Base-by-base conservation (phyloP, 768 basidiomycete species). In the Hericium rajendrae region DNA sequence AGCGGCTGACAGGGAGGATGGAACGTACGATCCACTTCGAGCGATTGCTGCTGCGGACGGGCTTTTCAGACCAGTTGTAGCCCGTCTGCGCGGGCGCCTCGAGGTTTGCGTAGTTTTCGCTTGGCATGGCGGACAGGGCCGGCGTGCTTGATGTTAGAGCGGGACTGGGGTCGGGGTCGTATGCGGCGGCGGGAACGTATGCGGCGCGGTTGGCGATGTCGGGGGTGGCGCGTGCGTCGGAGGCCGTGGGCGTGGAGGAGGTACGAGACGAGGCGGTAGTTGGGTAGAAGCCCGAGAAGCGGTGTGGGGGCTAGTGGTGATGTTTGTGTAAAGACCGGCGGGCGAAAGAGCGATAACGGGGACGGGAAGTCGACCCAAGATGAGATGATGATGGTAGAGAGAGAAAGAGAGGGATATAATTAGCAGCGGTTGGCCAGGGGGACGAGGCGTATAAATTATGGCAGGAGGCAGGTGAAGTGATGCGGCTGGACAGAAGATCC, bases 21-120 rank as follows among this genome's bases (percentile, higher is more conserved):
- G 43, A 10, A 57, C 61, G 40, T 16, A 63, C 62, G 37, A 59
- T 53, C 60, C 58, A 63, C 43, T 55, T 62, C 40, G 57, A 54
- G 6, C 54, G 51, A 38, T 26, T 13, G 15, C 20, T 22, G 15
- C 26, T 2, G 37, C 41, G n/a, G 11, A 55, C 26, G 22, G 20
- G 2, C 39, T 60, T 51, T 15, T 60, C 59, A 32, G 62, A 55
- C 51, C 51, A 52, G 57, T 56, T 46, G 4, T 28, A 46, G 53
- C 41, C 48, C 0, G 49, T 49, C 22, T 50, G 6, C 12, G 49
- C 43, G 38, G 55, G 9, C 10, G 55, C 11, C 13, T 54, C 58
- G 16, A 54, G 10, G 38, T 59, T 57, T 16, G 16, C 22, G 46
- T 62, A 57, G 8, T 32, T 18, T 1, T 56, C 11, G 1, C 49